A percentile compares a stretch with the other conserved stretches of the same genome.
These are phyloP conservation scores for Boletus reticulatus DNA, from an alignment of 768 basidiomycete genomes.

Conservation along the genomic window DNA sequence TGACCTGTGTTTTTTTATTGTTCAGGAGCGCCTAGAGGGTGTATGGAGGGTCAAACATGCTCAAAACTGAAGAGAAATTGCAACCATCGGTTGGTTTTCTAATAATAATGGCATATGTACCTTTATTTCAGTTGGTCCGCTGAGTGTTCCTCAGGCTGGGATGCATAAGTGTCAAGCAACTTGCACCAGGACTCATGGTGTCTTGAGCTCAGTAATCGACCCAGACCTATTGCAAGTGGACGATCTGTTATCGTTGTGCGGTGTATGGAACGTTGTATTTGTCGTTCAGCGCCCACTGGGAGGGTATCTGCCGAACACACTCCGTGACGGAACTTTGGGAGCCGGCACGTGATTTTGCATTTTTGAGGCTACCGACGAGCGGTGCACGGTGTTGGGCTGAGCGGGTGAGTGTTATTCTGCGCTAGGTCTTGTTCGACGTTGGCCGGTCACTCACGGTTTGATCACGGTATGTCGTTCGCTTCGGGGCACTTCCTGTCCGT, in stretches of 20 bases:
- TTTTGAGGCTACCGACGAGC: conserved; percentile 73
- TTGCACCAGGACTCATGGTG: too few relatives aligned
- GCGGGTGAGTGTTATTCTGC: conserved; percentile 57
- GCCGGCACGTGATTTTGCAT: conserved; percentile 92
- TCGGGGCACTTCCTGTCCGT: neutral
- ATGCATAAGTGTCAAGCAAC: too few relatives aligned
- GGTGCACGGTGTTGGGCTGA: conserved; percentile 85
- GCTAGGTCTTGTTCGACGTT: neutral
- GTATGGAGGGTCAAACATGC: neutral
- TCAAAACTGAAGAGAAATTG: too few relatives aligned
- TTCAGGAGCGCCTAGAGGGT: conserved; percentile 4
- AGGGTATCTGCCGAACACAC: conserved; percentile 80
- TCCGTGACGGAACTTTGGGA: conserved; percentile 99
- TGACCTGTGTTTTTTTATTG: neutral
- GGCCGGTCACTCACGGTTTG: neutral
- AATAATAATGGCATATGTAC: too few relatives aligned
- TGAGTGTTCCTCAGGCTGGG: too few relatives aligned
- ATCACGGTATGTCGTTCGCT: neutral
- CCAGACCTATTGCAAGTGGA: too few relatives aligned
- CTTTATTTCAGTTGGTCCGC: too few relatives aligned
- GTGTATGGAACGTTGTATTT: too few relatives aligned
- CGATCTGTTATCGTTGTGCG: too few relatives aligned
- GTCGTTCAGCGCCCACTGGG: too few relatives aligned
- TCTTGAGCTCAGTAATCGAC: too few relatives aligned
- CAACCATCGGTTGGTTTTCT: too few relatives aligned